Conservation (phyloP, 495 filamentous ascomycete species). For the Emericellopsis terricola region DNA sequence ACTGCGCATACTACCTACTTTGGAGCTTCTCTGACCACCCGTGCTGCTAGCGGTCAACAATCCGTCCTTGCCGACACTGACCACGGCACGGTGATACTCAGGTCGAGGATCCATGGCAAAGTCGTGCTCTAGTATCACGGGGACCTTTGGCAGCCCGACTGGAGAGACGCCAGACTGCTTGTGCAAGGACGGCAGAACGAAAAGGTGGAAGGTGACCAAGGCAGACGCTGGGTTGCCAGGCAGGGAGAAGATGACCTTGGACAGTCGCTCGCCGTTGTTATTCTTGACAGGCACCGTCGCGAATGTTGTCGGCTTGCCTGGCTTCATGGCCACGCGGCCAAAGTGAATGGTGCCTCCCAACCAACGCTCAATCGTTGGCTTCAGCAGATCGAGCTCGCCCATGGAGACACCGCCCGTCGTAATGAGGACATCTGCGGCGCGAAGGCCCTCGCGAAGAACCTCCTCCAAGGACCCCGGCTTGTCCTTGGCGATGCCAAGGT, state of each 20-base stretch:
- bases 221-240: conserved; percentile 92
- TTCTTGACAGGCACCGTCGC: conserved; percentile 62
- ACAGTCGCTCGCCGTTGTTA: conserved; percentile 33
- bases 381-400: conserved; percentile 94
- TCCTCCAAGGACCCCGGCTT: conserved; percentile 60
- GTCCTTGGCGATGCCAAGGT: conserved; percentile 78
- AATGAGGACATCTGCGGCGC: conserved; percentile 63
- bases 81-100: conserved; percentile 74
- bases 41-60: conserved; percentile 63
- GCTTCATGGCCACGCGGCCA: conserved; percentile 92
- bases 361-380: conserved; percentile 84
- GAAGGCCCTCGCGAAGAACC: conserved; percentile 52
- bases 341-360: conserved; percentile 93
- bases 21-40: conserved; percentile 75
- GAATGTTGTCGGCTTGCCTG: conserved; percentile 93
- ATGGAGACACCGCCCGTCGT: conserved; percentile 94
- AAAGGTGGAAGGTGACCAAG: conserved; percentile 81
- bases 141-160: conserved; percentile 49
- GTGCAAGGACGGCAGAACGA: conserved; percentile 78
- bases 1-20: conserved; percentile 69
- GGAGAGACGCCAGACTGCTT: conserved; percentile 42
- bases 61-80: conserved; percentile 39
- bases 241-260: conserved; percentile 72
- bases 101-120: conserved; percentile 57
- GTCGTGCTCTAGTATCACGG: conserved; percentile 52